These are phyloP conservation scores for Sphaceloma murrayae DNA, from an alignment of 2,329 filamentous ascomycete genomes.

Conservation along the genomic window DNA sequence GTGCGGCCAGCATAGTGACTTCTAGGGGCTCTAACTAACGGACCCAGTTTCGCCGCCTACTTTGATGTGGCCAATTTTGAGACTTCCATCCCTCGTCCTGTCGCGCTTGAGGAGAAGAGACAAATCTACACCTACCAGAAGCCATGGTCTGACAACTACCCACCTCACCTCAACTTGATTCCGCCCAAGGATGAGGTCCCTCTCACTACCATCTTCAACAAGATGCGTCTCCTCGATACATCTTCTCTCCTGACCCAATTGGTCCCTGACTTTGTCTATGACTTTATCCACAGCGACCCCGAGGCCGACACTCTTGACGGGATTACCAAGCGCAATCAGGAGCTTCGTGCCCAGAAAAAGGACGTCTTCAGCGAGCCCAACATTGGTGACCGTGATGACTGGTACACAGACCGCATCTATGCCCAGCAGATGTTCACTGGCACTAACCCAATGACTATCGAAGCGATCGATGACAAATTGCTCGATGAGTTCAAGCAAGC, in stretches of 20 bases:
- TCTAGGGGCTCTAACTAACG: neutral
- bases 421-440: conserved; percentile 40
- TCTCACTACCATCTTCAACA: conserved; percentile 24
- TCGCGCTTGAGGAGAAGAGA: conserved; percentile 20
- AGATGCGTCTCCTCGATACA: conserved; percentile 23
- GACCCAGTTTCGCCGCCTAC: conserved; percentile 16
- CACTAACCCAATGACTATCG: conserved; percentile 38
- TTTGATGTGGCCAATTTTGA: conserved; percentile 22
- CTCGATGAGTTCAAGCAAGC: conserved; percentile 31
- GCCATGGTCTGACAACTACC: conserved; percentile 22
- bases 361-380: conserved; percentile 25
- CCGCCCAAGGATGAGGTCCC: conserved; percentile 22
- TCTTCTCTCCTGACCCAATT: conserved; percentile 22
- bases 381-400: conserved; percentile 30
- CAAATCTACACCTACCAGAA: conserved; percentile 21
- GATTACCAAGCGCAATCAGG: conserved; percentile 2
- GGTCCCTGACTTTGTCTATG: conserved; percentile 20
- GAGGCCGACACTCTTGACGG: conserved; percentile 10
- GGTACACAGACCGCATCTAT: conserved; percentile 38
- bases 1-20: conserved; percentile 11
- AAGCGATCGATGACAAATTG: conserved; percentile 26
- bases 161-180: conserved; percentile 26
- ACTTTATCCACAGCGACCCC: conserved; percentile 9
- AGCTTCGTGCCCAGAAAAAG: conserved; percentile 17
- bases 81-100: conserved; percentile 20